Base-by-base conservation (phyloP, 139 green algal genomes). In the Asterochloris sp. region DNA sequence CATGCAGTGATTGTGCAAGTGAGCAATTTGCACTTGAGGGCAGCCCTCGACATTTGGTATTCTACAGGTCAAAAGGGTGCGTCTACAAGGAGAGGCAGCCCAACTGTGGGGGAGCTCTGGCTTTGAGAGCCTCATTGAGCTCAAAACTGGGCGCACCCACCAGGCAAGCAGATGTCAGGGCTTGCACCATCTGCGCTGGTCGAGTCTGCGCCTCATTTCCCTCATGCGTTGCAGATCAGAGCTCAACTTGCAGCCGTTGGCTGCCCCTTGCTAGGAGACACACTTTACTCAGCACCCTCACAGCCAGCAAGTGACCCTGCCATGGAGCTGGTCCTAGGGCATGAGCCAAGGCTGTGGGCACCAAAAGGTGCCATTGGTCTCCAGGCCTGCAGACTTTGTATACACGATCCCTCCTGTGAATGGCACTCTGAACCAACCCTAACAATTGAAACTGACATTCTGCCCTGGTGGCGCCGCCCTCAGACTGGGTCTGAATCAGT, bases 111-210 rank as follows among this genome's bases (percentile, higher is more conserved):
- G 87, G 19, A n/a, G 28, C 14, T 13, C 12, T 12, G 92, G 85
- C 0, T 89, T 85, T 62, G 94, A 97, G 87, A 76, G 83, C 74
- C 62, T 84, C 0, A 82, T 97, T 9, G 76, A 89, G 81, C 89
- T 97, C 27, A 69, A 92, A 14, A 97, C 94, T 0, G 94, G 94
- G 13, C 84, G 92, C 23, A 97, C 94, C 23, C 94, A 97, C 73
- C 92, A 87, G 84, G 83, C 83, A 78, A 28, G 68, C 24, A 38
- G 8, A 29, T 38, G 24, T 76, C 19, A 76, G n/a, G 15, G 16
- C 19, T 60, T 38, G 71, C 71, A 76, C n/a, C 23, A 26, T 16
- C 71, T 38, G 71, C 71, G 4, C 24, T 21, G n/a, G 8, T 62
- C 10, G 23, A 38, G 23, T 1, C 69, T 76, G 24, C 19, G 1